Base-by-base conservation (phyloP, 2,329 filamentous ascomycete species). In the Niveomyces coronatus region DNA sequence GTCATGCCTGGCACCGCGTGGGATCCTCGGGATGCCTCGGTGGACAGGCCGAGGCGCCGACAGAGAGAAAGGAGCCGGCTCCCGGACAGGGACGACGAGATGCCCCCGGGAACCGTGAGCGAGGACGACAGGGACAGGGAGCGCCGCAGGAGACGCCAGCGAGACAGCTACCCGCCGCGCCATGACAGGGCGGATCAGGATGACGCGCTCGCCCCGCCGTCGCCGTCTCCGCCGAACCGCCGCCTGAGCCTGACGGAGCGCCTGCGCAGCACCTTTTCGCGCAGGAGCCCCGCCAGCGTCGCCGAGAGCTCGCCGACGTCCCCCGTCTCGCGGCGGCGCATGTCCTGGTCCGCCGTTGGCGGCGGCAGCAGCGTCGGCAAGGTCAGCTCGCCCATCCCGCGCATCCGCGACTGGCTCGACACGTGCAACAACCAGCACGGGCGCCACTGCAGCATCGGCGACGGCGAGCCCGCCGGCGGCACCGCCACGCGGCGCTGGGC, bases 341-440 rank as follows among this genome's bases (percentile, higher is more conserved):
- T 23, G 13, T 31, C 38, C n/a, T 9, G 31, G 27, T 26, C 35
- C 40, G 9, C 31, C 26, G n/a, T 31, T 33, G 7, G 35, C 40
- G 14, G 39, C 31, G 3, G 44, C 24, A 13, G 47, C 53, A 31
- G 50, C 51, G 38, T 17, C 41, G 32, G 28, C 28, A 39, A 27
- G 29, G 54, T 51, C 34, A 52, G 54, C 20, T 61, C 56, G 9
- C 63, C 62, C 14, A 48, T 64, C 24, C 51, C 50, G 32, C 60
- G 58, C 33, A 55, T 66, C 35, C 56, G 57, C 32, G 57, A 63
- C 30, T 67, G 64, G 64, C 56, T 67, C 23, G 61, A 66, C 40
- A 53, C 53, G 10, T 67, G 64, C 47, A 62, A 62, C 39, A 50
- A 51, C n/a, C 56, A 63, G 35, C 64, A 67, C 37, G 52, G 56